These are phyloP conservation scores for Silene noctiflora DNA, from an alignment of 179 eudicot genomes.

Conservation along the genomic window DNA sequence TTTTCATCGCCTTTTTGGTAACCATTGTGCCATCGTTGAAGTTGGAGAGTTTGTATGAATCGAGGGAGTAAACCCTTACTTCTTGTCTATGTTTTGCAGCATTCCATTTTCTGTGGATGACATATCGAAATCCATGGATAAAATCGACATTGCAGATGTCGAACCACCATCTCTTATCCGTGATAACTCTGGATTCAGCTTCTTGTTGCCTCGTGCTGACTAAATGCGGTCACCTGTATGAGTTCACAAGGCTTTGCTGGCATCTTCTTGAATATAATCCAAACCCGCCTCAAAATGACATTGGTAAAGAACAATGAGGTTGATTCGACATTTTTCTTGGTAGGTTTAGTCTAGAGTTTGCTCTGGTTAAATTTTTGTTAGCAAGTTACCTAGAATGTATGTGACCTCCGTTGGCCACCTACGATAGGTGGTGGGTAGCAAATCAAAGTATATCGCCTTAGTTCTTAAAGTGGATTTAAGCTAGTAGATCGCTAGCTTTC, in stretches of 20 bases:
- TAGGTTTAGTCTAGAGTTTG: conserved; percentile 9
- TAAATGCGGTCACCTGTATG: conserved; percentile 19
- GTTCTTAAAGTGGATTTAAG: conserved; percentile 7
- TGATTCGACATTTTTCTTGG: not conserved
- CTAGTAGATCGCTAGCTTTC: conserved; percentile 17
- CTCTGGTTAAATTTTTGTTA: conserved; percentile 16
- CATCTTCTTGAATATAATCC: conserved; percentile 10
- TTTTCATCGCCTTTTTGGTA: not conserved
- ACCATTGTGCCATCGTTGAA: not conserved
- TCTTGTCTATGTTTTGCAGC: conserved; percentile 43
- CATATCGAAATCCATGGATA: conserved; percentile 82
- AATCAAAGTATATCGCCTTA: conserved; percentile 12
- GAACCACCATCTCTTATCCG: conserved; percentile 69
- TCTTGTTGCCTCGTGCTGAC: conserved; percentile 59
- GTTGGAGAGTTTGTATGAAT: not conserved
- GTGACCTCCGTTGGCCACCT: not conserved
- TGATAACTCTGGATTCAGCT: conserved; percentile 66
- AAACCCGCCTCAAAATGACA: not conserved
- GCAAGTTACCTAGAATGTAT: conserved; percentile 10
- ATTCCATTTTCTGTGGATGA: conserved; percentile 97
- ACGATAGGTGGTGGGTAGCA: not conserved
- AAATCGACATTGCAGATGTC: conserved; percentile 63
- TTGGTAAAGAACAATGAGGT: not conserved
- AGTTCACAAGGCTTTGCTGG: not conserved
- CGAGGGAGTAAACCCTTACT: not conserved